Base-by-base conservation (phyloP, 495 filamentous ascomycete genomes). In the Penicillium ochrochloron region DNA sequence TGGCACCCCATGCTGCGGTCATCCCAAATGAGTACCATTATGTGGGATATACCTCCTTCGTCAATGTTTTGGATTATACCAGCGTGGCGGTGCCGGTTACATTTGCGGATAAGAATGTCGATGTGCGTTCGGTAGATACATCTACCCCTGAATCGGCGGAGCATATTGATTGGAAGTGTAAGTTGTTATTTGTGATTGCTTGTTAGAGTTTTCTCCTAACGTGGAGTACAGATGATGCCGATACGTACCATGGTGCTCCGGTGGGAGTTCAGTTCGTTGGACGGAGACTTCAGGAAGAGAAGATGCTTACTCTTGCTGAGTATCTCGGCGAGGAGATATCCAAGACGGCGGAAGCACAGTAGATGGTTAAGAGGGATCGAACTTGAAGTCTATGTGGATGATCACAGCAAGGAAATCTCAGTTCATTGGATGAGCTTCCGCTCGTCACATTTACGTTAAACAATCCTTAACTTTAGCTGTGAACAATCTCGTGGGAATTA, bases 61-160 rank as follows among this genome's bases (percentile, higher is more conserved):
- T 86, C 25, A 89, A 89, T 69, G 33, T 83, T 10, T 64, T 89
- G 37, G 86, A 90, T 65, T 89, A 88, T 61, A 85, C 82, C 23
- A 74, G 77, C 29, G 80, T 86, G 3, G 76, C 82, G n/a, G 67
- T 90, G 55, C 87, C 87, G 3, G 85, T 90, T 5, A 86, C 84
- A 0, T 79, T 70, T 21, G 84, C 79, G 5, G 82, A 87, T 62
- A 84, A 87, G 69, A 67, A 59, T 2, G 54, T 88, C 7, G 87
- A 90, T 76, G 70, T 76, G 56, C 69, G 74, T 14, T 60, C 73
- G 10, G 66, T 63, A 0, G 80, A 75, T 62, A 65, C 73, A 57
- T 76, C 80, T 21, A 11, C 78, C 25, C 70, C 72, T 62, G 81
- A 84, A 19, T 35, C 70, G 2, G 85, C 86, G 65, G 71, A 74